These are phyloP conservation scores for Penicillium pancosmium DNA, from an alignment of 495 filamentous ascomycete species.

Conservation along the genomic window DNA sequence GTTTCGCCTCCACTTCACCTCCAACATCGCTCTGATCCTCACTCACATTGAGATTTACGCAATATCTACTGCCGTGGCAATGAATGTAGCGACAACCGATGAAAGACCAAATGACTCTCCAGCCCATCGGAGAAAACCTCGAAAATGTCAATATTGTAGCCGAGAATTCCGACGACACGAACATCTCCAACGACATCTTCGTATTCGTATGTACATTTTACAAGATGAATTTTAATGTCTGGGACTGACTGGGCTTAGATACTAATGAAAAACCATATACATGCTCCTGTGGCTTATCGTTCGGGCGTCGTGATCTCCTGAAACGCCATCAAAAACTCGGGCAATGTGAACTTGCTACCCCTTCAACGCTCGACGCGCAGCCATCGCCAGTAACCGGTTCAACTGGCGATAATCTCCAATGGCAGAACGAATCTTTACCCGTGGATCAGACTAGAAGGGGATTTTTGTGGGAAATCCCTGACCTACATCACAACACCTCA, in stretches of 20 bases:
- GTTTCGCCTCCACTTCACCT: too few relatives aligned
- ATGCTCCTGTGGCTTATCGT: constrained; percentile 22
- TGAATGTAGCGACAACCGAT: neutral
- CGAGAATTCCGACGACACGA: constrained; percentile 22
- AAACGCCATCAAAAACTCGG: constrained; percentile 19
- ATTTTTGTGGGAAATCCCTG: neutral
- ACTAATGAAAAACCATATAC: constrained; percentile 28
- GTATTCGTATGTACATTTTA: constrained; percentile 1
- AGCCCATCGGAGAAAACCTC: constrained; percentile 14
- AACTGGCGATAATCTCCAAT: neutral
- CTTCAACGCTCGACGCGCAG: constrained; percentile 2
- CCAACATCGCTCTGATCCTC: neutral
- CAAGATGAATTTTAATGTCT: neutral
- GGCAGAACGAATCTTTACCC: neutral
- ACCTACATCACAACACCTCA: neutral
- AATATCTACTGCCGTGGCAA: too few relatives aligned
- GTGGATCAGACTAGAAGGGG: neutral
- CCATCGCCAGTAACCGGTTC: neutral
- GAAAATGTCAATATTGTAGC: constrained; percentile 20
- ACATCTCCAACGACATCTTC: constrained; percentile 19
- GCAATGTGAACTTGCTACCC: constrained; percentile 13
- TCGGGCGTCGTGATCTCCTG: constrained; percentile 20
- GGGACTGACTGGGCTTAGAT: constrained; percentile 12
- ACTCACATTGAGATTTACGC: neutral
- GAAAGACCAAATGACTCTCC: neutral